A percentile compares a stretch with the other conserved stretches of the same genome.
Conservation (phyloP, 2,329 filamentous ascomycete genomes). For the Pseudogymnoascus sp. region DNA sequence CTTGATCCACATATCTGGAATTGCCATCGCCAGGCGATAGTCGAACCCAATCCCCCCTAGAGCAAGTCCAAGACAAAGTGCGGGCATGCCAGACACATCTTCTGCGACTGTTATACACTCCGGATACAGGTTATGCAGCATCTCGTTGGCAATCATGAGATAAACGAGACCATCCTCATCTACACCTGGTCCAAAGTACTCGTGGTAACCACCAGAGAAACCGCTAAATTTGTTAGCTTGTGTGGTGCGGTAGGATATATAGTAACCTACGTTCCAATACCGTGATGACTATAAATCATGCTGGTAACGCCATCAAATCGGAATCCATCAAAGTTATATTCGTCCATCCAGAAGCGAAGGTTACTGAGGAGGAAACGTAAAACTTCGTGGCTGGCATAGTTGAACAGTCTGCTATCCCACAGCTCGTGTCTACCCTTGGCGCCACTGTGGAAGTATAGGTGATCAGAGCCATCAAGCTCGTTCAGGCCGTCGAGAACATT, state of each 20-base stretch:
- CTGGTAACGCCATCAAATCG: slow-evolving; percentile 96
- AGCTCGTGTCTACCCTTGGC: slow-evolving; percentile 78
- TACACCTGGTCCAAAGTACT: slow-evolving; percentile 85
- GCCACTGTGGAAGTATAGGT: slow-evolving; percentile 91
- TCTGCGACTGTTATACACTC: slow-evolving; percentile 87
- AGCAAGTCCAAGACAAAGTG: slow-evolving; percentile 78
- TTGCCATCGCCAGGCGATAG: slow-evolving; percentile 93
- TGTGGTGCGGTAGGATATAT: background rate
- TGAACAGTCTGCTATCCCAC: slow-evolving; percentile 96
- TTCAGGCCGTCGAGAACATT: slow-evolving; percentile 94
- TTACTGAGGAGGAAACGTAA: slow-evolving; percentile 94
- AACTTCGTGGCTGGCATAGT: slow-evolving; percentile 92
- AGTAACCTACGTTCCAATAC: slow-evolving; percentile 79
- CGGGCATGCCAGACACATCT: slow-evolving; percentile 97
- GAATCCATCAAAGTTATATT: slow-evolving; percentile 95
- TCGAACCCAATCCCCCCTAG: slow-evolving; percentile 93
- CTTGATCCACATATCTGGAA: slow-evolving; percentile 99
- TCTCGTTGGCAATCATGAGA: slow-evolving; percentile 91
- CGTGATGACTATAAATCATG: slow-evolving; percentile 95
- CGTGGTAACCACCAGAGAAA: slow-evolving; percentile 95
- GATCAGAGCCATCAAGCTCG: slow-evolving; percentile 89
- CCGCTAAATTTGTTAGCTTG: slow-evolving; percentile 48
- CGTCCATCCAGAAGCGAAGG: slow-evolving; percentile 97
- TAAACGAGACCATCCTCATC: slow-evolving; percentile 94
- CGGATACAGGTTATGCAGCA: slow-evolving; percentile 87